Evolutionary conservation across 2,329 filamentous ascomycete genomes (phyloP).

Genomic region (Rhinocladiella similis): DNA sequence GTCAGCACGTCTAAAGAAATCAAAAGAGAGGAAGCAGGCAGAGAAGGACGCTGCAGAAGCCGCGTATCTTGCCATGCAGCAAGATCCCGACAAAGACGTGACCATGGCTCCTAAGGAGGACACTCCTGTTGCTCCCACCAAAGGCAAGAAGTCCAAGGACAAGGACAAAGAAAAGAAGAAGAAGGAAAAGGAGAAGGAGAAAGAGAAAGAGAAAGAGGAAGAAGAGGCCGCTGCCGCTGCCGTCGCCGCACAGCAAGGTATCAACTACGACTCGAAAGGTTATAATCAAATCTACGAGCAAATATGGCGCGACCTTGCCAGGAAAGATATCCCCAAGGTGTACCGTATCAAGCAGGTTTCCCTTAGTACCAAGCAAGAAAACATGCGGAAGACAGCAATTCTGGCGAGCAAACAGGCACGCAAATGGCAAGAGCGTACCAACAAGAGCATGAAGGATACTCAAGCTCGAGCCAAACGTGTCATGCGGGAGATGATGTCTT

Average conservation of each 20-base stretch:
- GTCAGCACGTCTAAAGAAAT: slow-evolving; percentile 76
- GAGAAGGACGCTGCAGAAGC: slow-evolving; percentile 78
- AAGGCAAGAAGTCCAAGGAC: slow-evolving; percentile 40
- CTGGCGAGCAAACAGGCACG: slow-evolving; percentile 96
- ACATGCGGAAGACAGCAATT: slow-evolving; percentile 95
- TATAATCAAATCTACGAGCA: slow-evolving; percentile 98
- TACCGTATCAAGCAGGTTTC: slow-evolving; percentile 85
- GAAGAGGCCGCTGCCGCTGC: slow-evolving; percentile 42
- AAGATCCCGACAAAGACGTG: slow-evolving; percentile 37
- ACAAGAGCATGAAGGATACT: slow-evolving; percentile 97
- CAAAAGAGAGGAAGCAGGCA: slow-evolving; percentile 70
- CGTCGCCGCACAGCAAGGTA: slow-evolving; percentile 50
- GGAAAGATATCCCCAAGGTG: slow-evolving; percentile 91
- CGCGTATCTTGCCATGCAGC: slow-evolving; percentile 70
- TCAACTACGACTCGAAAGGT: slow-evolving; percentile 79
- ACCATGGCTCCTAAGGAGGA: slow-evolving; percentile 61
- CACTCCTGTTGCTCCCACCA: slow-evolving; percentile 45
- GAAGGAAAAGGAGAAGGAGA: slow-evolving; percentile 39
- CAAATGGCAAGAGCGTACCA: slow-evolving; percentile 94
- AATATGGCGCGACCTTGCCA: slow-evolving; percentile 91
- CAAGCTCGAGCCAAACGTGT: slow-evolving; percentile 95
- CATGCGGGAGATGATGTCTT: slow-evolving; percentile 99
- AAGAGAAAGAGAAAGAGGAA: too few relatives aligned
- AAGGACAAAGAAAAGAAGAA: slow-evolving; percentile 35
- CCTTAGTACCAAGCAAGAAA: slow-evolving; percentile 84